Evolutionary conservation across 179 eudicot genomes (phyloP).

Genomic region (Beta corolliflora): DNA sequence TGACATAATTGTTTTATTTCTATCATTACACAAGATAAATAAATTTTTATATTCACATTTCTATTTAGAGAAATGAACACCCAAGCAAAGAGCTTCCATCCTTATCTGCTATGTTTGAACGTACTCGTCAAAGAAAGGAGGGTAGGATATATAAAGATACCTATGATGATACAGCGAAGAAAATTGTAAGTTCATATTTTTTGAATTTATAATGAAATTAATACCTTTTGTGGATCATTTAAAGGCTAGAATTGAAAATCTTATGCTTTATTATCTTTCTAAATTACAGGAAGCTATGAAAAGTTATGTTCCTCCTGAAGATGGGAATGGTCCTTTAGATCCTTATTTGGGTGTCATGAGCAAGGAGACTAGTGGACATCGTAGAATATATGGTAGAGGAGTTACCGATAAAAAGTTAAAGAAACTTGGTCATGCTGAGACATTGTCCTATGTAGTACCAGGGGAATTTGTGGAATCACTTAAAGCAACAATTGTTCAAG

Average conservation of each 20-base stretch:
- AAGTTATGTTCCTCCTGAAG: not conserved
- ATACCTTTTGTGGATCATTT: no score
- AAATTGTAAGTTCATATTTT: not conserved
- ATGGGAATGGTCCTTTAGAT: not conserved
- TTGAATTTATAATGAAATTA: no score
- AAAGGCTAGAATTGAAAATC: no score
- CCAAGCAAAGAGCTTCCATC: slow-evolving; percentile 9
- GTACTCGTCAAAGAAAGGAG: slow-evolving; percentile 4
- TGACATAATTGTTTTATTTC: no score
- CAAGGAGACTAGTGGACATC: not conserved
- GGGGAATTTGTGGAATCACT: not conserved
- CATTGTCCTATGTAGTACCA: not conserved
- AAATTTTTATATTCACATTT: not conserved
- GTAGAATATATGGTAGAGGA: not conserved
- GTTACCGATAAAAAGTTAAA: not conserved
- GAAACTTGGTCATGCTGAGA: not conserved
- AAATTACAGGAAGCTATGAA: not conserved
- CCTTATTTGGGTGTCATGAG: slow-evolving; percentile 1
- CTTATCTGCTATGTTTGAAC: not conserved
- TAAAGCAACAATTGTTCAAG: not conserved
- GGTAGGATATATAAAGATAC: not conserved
- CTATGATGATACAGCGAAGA: slow-evolving; percentile 1
- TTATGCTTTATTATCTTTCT: no score
- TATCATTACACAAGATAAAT: no score
- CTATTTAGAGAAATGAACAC: slow-evolving; percentile 7